Evolutionary conservation across 169 alveolate species (phyloP), one percentile per base, ranked within the genome.

Genomic region (Plasmodium fragile): DNA sequence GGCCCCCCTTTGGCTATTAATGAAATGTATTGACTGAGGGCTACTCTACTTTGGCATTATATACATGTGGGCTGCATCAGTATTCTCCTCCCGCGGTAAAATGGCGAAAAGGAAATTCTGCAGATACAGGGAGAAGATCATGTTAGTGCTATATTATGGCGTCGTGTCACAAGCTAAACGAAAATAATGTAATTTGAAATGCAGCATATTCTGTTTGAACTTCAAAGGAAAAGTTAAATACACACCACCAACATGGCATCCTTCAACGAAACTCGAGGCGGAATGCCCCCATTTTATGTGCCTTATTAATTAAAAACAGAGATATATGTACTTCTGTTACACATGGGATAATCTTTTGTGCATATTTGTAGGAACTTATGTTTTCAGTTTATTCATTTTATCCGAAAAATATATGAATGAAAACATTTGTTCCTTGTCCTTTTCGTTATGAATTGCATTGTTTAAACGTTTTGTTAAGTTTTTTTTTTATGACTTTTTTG

Each of bases 391-490:
- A 65, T 65, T 65, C 75, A 65, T 28, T 25, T 22, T 81, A 53
- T 81, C 80, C 90, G 69, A 81, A 81, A 81, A 41, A 39, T 32
- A 53, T 81, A 25, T 81, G 36, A 34, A 30, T 52, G 43, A 39
- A 81, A 8, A 8, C 32, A 52, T 8, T 53, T 36, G 22, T 45
- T 39, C 11, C 22, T 28, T 81, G 10, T 11, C 71, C 71, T 81
- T 34, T 32, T 55, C 52, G 70, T 81, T 81, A 81, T 81, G 52
- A 81, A 81, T 81, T 81, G 53, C 90, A 25, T 34, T 81, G 53
- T 41, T 53, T 81, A 52, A 78, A 18, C 83, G 16, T 78, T 78
- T 78, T 78, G 83, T 82, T 82, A 82, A 83, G 41, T 39, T 83
- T 71, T 71, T 71, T 22, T 36, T 34, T 83, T 81, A 55, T 30